Evolutionary conservation across 192 early-diverging fungal species (phyloP).

Genomic region (Gaertneriomyces semiglobifer): DNA sequence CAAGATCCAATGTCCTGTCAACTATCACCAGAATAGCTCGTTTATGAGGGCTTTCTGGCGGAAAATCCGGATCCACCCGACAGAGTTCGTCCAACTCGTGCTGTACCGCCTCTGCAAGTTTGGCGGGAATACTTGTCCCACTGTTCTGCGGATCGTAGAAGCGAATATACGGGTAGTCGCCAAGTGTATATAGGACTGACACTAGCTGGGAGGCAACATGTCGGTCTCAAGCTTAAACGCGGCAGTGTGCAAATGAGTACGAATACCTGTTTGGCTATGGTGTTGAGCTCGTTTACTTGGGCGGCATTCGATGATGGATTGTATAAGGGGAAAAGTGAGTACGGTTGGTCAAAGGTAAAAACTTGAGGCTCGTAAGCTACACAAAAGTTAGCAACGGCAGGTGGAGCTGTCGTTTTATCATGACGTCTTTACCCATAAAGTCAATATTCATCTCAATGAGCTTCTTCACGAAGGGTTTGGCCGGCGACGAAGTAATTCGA

Average conservation of each 20-base stretch:
- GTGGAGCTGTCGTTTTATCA: constrained; percentile 48
- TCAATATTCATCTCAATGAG: constrained; percentile 78
- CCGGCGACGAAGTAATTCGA: constrained; percentile 52
- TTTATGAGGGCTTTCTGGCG: constrained; percentile 31
- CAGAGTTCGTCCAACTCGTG: constrained; percentile 79
- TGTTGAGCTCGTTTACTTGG: constrained; percentile 49
- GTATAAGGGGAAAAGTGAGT: constrained; percentile 63
- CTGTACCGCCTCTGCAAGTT: constrained; percentile 77
- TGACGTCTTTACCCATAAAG: constrained; percentile 61
- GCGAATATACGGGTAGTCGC: constrained; percentile 89
- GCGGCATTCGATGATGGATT: constrained; percentile 54
- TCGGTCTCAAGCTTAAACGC: not conserved
- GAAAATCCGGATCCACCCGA: constrained; percentile 60
- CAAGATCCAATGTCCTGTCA: constrained; percentile 88
- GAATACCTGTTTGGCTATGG: constrained; percentile 48
- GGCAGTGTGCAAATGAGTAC: not conserved
- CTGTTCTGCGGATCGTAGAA: constrained; percentile 76
- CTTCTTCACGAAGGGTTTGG: constrained; percentile 47
- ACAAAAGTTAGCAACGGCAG: constrained; percentile 1
- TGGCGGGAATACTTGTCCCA: constrained; percentile 65
- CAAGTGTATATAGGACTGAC: constrained; percentile 81
- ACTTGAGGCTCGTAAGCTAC: constrained; percentile 49
- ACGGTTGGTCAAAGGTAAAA: constrained; percentile 69
- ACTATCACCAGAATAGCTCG: constrained; percentile 82
- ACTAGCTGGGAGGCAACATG: constrained; percentile 54